These are phyloP conservation scores for Hansenula lynferdii DNA, from an alignment of 1,139 yeast species.

Conservation along the genomic window DNA sequence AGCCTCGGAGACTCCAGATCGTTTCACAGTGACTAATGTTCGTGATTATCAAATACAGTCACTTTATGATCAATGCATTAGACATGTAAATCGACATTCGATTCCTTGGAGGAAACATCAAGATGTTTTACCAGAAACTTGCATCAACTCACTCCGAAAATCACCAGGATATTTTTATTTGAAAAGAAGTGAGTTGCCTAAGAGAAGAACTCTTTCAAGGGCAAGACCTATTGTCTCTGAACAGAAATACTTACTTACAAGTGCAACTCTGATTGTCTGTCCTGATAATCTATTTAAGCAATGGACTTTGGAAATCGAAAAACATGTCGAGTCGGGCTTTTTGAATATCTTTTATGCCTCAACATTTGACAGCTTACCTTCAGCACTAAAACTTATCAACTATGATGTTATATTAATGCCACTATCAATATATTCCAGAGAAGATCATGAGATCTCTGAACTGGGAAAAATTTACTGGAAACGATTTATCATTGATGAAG, in stretches of 20 bases:
- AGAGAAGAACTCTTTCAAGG: constrained; percentile 17
- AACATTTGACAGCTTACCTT: constrained; percentile 18
- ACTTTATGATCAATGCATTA: constrained; percentile 39
- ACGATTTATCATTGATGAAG: constrained; percentile 68
- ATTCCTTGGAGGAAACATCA: constrained; percentile 53
- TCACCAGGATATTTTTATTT: constrained; percentile 43
- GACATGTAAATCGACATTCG: constrained; percentile 39
- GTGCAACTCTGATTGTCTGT: constrained; percentile 53
- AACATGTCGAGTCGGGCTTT: constrained; percentile 41
- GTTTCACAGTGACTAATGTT: constrained; percentile 4
- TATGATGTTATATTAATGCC: constrained; percentile 54
- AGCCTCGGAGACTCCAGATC: constrained; percentile 39
- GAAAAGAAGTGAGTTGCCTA: constrained; percentile 14
- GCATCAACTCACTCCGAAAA: constrained; percentile 30
- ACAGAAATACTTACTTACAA: constrained; percentile 37
- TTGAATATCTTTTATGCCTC: constrained; percentile 31
- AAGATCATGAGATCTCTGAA: constrained; percentile 27
- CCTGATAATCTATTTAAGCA: constrained; percentile 67
- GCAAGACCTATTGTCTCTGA: constrained; percentile 12
- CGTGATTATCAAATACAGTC: constrained; percentile 19
- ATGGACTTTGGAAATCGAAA: constrained; percentile 55
- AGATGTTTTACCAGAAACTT: constrained; percentile 39
- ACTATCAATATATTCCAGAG: constrained; percentile 38
- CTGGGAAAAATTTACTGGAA: constrained; percentile 55
- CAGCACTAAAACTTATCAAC: constrained; percentile 31